Base-by-base conservation (phyloP, 1,284 basidiomycete species). In the Trametes polyzona region DNA sequence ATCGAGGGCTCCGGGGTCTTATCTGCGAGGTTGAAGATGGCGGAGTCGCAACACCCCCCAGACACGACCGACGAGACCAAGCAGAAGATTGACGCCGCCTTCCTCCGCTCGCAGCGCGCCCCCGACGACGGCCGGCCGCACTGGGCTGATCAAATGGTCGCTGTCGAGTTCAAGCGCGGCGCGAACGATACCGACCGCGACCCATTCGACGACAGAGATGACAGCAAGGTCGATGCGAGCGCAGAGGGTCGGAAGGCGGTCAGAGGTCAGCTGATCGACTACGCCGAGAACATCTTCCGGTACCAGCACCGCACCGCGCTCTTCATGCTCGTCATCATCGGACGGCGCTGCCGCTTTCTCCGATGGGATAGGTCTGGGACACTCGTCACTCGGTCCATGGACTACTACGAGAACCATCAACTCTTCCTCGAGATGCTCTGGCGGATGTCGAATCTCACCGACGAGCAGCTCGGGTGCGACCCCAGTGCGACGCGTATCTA, bases 361-460 rank as follows among this genome's bases (percentile, higher is more conserved):
- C 57, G 57, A 6, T 65, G 55, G 55, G 62, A 65, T 26, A 36
- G 55, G 16, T 56, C 64, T 3, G 62, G 62, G 3, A 39, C 35
- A 4, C 14, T 59, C 35, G 51, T 62, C 6, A 43, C 61, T 4
- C 21, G 32, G 26, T 39, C 40, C 7, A 7, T 62, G 27, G n/a
- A n/a, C n/a, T n/a, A n/a, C n/a, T n/a, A n/a, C n/a, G n/a, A n/a
- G n/a, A n/a, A n/a, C n/a, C n/a, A n/a, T n/a, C n/a, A n/a, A n/a
- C n/a, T n/a, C n/a, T n/a, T n/a, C n/a, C n/a, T 41, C 53, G 53
- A 63, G 14, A 46, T 64, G 16, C 43, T 63, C 19, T 54, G 57
- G 57, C 61, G 61, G 2, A 56, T 58, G 50, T 47, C 48, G 9
- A 30, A 42, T 30, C 37, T 51, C 9, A 9, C 36, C 19, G n/a